Evolutionary conservation across 108 stramenopile genomes (phyloP).

Genomic region (Skeletonema marinoi): DNA sequence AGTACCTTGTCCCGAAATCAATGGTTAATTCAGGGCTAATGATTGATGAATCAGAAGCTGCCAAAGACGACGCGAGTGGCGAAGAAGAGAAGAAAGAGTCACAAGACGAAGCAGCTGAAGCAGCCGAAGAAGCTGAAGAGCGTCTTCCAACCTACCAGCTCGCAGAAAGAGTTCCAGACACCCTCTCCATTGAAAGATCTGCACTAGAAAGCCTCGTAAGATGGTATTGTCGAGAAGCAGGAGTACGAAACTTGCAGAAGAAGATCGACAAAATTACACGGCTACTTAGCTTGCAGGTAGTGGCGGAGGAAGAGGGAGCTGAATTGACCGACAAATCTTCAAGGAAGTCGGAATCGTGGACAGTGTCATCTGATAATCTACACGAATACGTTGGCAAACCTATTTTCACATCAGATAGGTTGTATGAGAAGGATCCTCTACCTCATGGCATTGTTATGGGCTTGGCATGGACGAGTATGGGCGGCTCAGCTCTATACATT

Average conservation of each 20-base stretch:
- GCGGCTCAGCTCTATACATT: constrained; percentile 95
- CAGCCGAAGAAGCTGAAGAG: background rate
- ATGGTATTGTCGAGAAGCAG: constrained; percentile 98
- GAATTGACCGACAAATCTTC: constrained; percentile 74
- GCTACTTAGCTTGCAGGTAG: constrained; percentile 86
- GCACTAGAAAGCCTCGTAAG: constrained; percentile 92
- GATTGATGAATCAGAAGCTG: constrained; percentile 48
- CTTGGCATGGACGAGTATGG: constrained; percentile 97
- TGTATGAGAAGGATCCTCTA: constrained; percentile 90
- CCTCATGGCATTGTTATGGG: constrained; percentile 98
- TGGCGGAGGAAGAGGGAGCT: constrained; percentile 85
- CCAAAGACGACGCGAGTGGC: constrained; percentile 22
- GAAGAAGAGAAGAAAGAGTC: constrained; percentile 18
- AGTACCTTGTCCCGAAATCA: constrained; percentile 95
- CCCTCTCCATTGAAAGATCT: constrained; percentile 65
- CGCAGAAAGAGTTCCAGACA: constrained; percentile 64
- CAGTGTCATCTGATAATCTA: constrained; percentile 71
- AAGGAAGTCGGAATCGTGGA: constrained; percentile 75
- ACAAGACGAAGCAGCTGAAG: constrained; percentile 9
- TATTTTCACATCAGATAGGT: constrained; percentile 87
- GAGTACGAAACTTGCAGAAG: constrained; percentile 95
- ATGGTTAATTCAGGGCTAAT: constrained; percentile 88
- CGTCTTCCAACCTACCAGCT: constrained; percentile 46
- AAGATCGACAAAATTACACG: constrained; percentile 94
- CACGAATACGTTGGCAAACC: constrained; percentile 95